Evolutionary conservation across 208 protist species (phyloP), one percentile per base, ranked within the genome.

Genomic region (Crithidia brevicula): DNA sequence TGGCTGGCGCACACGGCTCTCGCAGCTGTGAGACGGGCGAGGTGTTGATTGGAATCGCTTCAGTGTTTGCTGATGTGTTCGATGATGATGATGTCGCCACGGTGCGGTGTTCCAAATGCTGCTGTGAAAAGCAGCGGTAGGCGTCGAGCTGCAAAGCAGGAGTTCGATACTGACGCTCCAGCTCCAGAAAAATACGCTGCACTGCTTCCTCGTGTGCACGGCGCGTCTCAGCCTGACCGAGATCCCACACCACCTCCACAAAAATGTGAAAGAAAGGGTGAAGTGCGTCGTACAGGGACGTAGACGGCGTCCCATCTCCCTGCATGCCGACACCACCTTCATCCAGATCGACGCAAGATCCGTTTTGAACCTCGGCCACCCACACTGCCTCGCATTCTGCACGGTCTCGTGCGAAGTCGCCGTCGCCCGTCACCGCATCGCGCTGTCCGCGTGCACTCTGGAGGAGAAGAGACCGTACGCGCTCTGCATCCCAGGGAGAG

Each of bases 1-100:
- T 30, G 7, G 27, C 20, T 10, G 70, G 70, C 18, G 70, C 28
- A 30, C 70, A 76, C 23, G 70, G 62, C 34, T 69, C 70, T 8
- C 56, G 54, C 13, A 33, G 61, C 30, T 15, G 18, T 4, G 16
- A 5, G 18, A 38, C 1, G 7, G 38, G 25, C 25, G 56, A 10
- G 2, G n/a, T 22, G 15, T 4, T 15, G 15, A 28, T 4, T 9
- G 49, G 42, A 23, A 0, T 38, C 28, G 22, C 25, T 27, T 27
- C n/a, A 11, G 38, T 36, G 36, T 23, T 49, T 30, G 33, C 30
- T 18, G 36, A 2, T 33, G 4, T 4, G 25, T 60, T 11, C 8
- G 15, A 5, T 11, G 31, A 15, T 20, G 34, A 43, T 4, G 11
- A 3, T n/a, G 31, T 4, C 31, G 23, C 36, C 13, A 4, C 20